Percentiles rank a stretch among this genome's conserved stretches.
Conservation (phyloP, 2,329 filamentous ascomycete species). For the Sphaerostilbella broomeana region DNA sequence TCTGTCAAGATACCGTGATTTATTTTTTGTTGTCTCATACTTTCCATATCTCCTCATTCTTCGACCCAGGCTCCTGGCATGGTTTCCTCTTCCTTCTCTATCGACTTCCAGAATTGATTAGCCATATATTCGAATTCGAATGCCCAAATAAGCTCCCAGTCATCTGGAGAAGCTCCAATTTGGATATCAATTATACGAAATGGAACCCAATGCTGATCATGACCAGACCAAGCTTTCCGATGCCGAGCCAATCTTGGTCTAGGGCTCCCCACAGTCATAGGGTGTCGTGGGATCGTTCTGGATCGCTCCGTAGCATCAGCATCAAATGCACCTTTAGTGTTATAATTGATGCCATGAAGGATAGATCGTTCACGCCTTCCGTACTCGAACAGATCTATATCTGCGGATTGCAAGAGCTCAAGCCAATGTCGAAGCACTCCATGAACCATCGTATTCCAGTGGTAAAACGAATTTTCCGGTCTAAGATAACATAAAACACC, state of each 20-base stretch:
- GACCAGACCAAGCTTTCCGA: background rate
- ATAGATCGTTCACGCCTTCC: conserved; percentile 14
- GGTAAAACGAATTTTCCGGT: background rate
- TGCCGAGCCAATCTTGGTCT: background rate
- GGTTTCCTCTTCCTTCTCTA: conserved; percentile 9
- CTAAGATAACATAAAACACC: conserved; percentile 22
- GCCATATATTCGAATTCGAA: conserved; percentile 24
- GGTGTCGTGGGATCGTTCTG: conserved; percentile 6
- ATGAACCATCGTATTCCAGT: conserved; percentile 20
- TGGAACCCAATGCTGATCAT: conserved; percentile 17
- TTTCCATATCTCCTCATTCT: background rate
- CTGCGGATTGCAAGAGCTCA: conserved; percentile 7
- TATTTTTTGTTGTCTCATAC: no score
- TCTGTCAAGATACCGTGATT: no score
- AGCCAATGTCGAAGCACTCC: conserved; percentile 16
- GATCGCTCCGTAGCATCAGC: conserved; percentile 13
- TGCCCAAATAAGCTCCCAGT: conserved; percentile 23
- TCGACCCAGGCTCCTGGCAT: conserved; percentile 26
- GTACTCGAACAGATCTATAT: conserved; percentile 20
- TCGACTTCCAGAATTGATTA: conserved; percentile 20
- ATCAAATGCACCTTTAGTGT: conserved; percentile 17
- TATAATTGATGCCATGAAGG: background rate
- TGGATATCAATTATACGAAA: conserved; percentile 18
- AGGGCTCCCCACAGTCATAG: background rate
- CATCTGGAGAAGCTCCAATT: conserved; percentile 2